Percentiles rank a stretch among this genome's conserved stretches.
Conservation (phyloP, 345 rosid species). For the Trapa bicornis region DNA sequence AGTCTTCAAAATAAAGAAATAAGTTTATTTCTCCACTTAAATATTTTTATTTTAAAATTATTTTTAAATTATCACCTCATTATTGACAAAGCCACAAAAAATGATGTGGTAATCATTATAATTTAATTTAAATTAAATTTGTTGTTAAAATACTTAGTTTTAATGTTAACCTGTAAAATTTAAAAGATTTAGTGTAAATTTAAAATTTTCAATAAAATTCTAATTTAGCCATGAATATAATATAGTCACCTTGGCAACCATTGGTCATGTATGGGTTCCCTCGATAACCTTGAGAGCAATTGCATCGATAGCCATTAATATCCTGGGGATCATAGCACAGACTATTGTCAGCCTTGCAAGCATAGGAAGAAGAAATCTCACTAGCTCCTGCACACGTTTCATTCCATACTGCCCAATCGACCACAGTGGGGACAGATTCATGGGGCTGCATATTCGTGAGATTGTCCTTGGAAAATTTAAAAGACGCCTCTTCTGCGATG, state of each 20-base stretch:
- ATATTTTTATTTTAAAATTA: no score
- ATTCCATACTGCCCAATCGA: neutral
- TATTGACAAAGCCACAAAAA: no score
- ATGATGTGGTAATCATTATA: no score
- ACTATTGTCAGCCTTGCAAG: constrained; percentile 10
- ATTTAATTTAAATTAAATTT: no score
- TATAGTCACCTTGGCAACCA: neutral
- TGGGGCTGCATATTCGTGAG: neutral
- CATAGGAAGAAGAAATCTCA: neutral
- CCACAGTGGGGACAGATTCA: neutral
- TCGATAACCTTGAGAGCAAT: neutral
- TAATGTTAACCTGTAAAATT: no score
- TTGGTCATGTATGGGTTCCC: neutral
- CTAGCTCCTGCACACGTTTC: neutral
- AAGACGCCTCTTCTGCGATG: constrained; percentile 10
- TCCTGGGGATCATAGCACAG: neutral
- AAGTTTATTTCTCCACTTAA: no score
- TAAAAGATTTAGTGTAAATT: no score
- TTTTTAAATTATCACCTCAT: no score
- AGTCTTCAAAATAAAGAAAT: no score
- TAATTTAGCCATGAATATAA: no score
- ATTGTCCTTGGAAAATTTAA: constrained; percentile 4
- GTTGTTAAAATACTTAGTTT: no score
- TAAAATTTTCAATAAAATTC: no score
- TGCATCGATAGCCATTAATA: constrained; percentile 1